These are phyloP conservation scores for Nidula niveotomentosa DNA, from an alignment of 1,284 basidiomycete species.

Conservation along the genomic window DNA sequence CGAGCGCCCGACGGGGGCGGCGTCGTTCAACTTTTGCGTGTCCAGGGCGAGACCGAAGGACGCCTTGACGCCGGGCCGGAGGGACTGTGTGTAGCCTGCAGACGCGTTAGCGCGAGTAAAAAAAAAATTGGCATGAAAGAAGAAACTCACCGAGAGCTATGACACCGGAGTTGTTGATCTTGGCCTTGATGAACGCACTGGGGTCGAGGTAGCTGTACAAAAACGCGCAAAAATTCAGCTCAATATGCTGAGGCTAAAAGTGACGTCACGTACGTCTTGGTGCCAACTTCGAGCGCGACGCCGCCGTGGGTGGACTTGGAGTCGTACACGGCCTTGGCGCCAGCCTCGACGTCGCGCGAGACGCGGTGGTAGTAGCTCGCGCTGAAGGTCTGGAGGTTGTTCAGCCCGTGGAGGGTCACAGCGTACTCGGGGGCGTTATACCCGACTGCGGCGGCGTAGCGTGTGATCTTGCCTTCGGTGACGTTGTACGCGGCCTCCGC, in stretches of 20 bases:
- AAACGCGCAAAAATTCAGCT: conserved; percentile 3
- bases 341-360: conserved; percentile 92
- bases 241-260: neutral
- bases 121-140: neutral
- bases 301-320: conserved; percentile 87
- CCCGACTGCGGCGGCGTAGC: conserved; percentile 91
- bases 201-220: conserved; percentile 74
- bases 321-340: conserved; percentile 98
- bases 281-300: conserved; percentile 94
- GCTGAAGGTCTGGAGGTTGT: conserved; percentile 93
- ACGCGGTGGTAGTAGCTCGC: conserved; percentile 99
- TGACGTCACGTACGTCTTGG: conserved; percentile 76
- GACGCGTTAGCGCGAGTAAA: neutral
- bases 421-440: conserved; percentile 98
- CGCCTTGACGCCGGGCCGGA: conserved; percentile 95
- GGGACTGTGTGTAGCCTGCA: conserved; percentile 85
- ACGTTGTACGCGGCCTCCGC: conserved; percentile 98
- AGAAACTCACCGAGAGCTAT: conserved; percentile 69
- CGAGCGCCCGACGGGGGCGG: conserved; percentile 56
- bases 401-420: conserved; percentile 92
- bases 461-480: conserved; percentile 88
- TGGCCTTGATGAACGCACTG: conserved; percentile 95
- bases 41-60: conserved; percentile 92
- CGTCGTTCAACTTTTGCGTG: conserved; percentile 84
- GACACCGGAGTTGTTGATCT: conserved; percentile 97